Base-by-base conservation (phyloP, 257 asterid species). In the Vinca minor region DNA sequence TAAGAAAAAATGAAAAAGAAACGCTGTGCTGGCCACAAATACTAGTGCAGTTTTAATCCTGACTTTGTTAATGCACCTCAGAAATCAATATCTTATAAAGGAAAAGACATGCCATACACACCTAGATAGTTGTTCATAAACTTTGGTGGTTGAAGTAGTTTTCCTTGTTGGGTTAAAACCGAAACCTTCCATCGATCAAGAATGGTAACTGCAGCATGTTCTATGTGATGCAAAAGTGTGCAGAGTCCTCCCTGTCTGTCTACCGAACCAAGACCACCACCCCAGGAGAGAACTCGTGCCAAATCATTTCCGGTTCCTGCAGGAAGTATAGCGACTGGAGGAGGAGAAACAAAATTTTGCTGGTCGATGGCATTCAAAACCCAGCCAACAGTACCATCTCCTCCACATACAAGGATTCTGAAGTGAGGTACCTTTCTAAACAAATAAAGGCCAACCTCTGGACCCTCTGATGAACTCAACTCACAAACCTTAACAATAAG, bases 301-400 rank as follows among this genome's bases (percentile, higher is more conserved):
- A 93, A 79, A 79, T 93, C 99, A 82, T 93, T 93, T 64, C 99
- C 99, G 1, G 97, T 93, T 75, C 99, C 99, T 1, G 99, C 96
- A 39, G 99, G 99, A 73, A 93, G 96, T 75, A 93, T 89, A 71
- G 95, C 97, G 74, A 93, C 88, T 11, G 99, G 97, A n/a, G 99
- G 99, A 71, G 99, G 97, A 63, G 99, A 93, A 71, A 93, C 85
- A 79, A 77, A 89, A 56, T 87, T 87, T 72, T 84, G 95, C 80
- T 87, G 85, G 71, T 93, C 99, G 70, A 93, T 79, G 74, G 92
- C 84, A 78, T 89, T 67, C 77, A 93, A 72, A 50, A 93, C 92
- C 99, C 97, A 93, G 42, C 99, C 97, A 67, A 93, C 95, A 63
- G 96, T 93, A 62, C 99, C 97, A 79, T 93, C 99, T 72, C 99